Percentiles rank a stretch among this genome's conserved stretches.
phyloP scores from a whole-genome alignment of 2,329 filamentous ascomycete species.

The Aureobasidium pullulans region DNA sequence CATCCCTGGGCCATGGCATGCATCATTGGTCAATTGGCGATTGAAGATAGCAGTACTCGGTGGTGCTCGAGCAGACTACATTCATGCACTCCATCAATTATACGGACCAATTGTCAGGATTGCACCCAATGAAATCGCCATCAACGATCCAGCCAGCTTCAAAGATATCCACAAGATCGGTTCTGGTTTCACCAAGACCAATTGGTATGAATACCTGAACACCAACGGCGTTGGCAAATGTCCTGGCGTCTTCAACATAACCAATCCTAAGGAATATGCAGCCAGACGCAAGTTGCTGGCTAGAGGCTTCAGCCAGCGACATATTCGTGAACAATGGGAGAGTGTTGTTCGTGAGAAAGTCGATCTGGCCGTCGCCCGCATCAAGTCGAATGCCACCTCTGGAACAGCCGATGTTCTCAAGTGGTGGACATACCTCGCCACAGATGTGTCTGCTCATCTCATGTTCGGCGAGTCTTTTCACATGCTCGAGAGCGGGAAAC shows the following conservation, averaged over 20 bases:
- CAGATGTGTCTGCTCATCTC: conserved; percentile 32
- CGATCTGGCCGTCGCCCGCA: conserved; percentile 26
- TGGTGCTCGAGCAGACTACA: conserved; percentile 33
- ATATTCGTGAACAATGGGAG: conserved; percentile 32
- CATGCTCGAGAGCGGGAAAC: conserved; percentile 31
- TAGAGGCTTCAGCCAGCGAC: conserved; percentile 29
- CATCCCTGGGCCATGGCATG: conserved; percentile 25
- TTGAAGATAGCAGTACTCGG: conserved; percentile 32
- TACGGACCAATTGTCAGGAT: conserved; percentile 27
- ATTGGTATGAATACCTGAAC: conserved; percentile 23
- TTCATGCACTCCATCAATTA: conserved; percentile 30
- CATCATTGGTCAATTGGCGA: conserved; percentile 20
- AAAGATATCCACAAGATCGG: conserved; percentile 26
- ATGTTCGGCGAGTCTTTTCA: conserved; percentile 34
- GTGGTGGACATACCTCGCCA: conserved; percentile 35
- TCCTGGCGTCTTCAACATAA: conserved; percentile 33
- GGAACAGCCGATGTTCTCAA: conserved; percentile 32
- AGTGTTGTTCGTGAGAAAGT: conserved; percentile 27
- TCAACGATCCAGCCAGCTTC: conserved; percentile 23
- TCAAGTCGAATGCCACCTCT: conserved; percentile 24
- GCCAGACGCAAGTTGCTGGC: conserved; percentile 31
- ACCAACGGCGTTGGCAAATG: conserved; percentile 8
- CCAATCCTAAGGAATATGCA: conserved; percentile 29
- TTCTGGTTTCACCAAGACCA: conserved; percentile 22
- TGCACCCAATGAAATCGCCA: conserved; percentile 23